Base-by-base conservation (phyloP, 2,329 filamentous ascomycete species). In the Colletotrichum tofieldiae region DNA sequence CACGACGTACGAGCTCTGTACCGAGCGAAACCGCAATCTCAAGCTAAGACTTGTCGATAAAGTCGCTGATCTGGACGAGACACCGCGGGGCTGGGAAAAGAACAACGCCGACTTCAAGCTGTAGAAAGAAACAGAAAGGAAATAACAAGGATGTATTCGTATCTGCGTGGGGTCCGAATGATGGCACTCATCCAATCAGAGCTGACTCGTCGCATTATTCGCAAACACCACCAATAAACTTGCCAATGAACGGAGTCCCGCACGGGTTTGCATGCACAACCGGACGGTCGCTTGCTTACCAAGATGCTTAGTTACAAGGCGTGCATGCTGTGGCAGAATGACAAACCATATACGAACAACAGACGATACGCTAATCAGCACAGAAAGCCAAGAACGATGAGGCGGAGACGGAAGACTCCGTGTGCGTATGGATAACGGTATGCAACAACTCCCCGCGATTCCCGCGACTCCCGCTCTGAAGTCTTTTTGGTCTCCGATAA, bases 1-100 rank as follows among this genome's bases (percentile, higher is more conserved):
- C 14, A 98, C 96, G 0, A 90, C 98, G 77, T 98, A 97, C 79
- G 96, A 98, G 82, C 87, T 98, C 9, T 96, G 93, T 79, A 95
- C 93, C 0, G 95, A 98, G 77, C 88, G 89, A 73, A 90, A 94
- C 52, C 86, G 89, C 60, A 87, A 87, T 16, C 82, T 93, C 76
- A 98, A 98, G 85, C 81, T 89, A 39, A 85, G 84, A 35, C 85
- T 98, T 23, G 91, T 93, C 2, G 93, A 94, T 77, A 89, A 87
- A 63, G 86, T 96, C 23, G 92, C 94, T 1, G 84, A 81, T 1
- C 85, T 89, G 76, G 87, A 88, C 52, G 85, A 88, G 20, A 87
- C 86, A 1, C 81, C 86, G 1, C 83, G 84, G 1, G 93, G 92
- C 7, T 92, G 93, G 89, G 93, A 95, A 80, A 91, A 91, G 80